Base-by-base conservation (phyloP, 257 asterid genomes). In the Prunella vulgaris region DNA sequence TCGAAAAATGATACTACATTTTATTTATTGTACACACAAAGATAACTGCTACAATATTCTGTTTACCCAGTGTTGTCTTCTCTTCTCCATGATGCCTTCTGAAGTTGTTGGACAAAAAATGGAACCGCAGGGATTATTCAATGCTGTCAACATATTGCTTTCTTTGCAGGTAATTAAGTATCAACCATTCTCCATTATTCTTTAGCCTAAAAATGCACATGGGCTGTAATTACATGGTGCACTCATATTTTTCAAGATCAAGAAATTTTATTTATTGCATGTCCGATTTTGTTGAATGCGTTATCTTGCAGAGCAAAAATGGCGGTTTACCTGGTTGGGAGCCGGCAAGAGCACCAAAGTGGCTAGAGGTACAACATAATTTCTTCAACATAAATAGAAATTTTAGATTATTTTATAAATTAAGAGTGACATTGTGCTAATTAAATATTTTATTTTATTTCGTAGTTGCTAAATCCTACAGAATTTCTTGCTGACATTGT, bases 281-380 rank as follows among this genome's bases (percentile, higher is more conserved):
- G 0, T 44, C 8, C n/a, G n/a, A n/a, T 44, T 4, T 15, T 21
- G 35, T 24, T 46, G 30, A 7, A n/a, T n/a, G n/a, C n/a, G n/a
- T n/a, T n/a, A n/a, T n/a, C 59, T 49, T 56, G 42, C 91, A 92
- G 97, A 89, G 97, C 74, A 86, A 92, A 78, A 89, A 89, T 61
- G 98, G 98, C 0, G 98, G 98, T 3, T 77, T 92, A 56, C 70
- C 97, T 60, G 96, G 90, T 37, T 92, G 98, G 98, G 98, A 92
- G 75, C 98, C 97, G 8, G 97, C 96, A 52, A 90, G 96, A 66
- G 78, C 96, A 63, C 73, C 87, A 1, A 74, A 82, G 8, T 92
- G 96, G 95, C 71, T 92, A 58, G 98, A 92, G 96, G 95, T 89
- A 63, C 38, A 37, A 13, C 49, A 21, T 18, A 22, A 57, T 17